Evolutionary conservation across 257 asterid genomes (phyloP).

Genomic region (Avicennia marina): DNA sequence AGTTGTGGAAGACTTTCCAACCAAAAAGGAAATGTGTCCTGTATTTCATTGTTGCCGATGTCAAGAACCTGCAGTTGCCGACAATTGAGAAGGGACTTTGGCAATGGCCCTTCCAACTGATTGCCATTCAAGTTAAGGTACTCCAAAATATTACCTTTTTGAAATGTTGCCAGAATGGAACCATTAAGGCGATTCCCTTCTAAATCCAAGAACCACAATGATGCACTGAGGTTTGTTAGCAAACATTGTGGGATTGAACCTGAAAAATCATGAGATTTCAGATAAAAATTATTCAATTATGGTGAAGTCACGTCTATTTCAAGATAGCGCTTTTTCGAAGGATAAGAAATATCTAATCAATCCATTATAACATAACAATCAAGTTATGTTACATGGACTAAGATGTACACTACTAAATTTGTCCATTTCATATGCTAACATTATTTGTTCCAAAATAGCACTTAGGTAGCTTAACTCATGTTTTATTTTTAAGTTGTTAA

Average conservation of each 20-base stretch:
- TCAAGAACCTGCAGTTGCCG: slow-evolving; percentile 15
- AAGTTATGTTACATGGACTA: too few species aligned
- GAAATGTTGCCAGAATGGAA: neutral
- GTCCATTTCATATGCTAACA: too few species aligned
- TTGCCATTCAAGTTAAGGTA: slow-evolving; percentile 16
- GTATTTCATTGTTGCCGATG: slow-evolving; percentile 20
- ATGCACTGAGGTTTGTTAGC: slow-evolving; percentile 2
- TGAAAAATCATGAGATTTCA: too few species aligned
- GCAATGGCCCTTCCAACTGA: slow-evolving; percentile 1
- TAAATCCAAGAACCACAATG: neutral
- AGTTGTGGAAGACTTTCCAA: slow-evolving; percentile 23
- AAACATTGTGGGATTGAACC: slow-evolving; percentile 4
- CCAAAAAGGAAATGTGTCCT: slow-evolving; percentile 28
- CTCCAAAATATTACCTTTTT: neutral
- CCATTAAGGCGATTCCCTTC: neutral
- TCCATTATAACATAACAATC: too few species aligned
- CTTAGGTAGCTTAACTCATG: too few species aligned
- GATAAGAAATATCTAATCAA: too few species aligned
- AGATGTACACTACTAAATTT: too few species aligned
- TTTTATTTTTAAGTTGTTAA: too few species aligned
- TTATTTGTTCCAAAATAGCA: too few species aligned
- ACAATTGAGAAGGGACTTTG: slow-evolving; percentile 18
- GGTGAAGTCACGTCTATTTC: too few species aligned
- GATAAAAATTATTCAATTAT: too few species aligned
- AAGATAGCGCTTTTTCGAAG: too few species aligned